Percentiles rank a stretch among this genome's conserved stretches.
These are phyloP conservation scores for Canavalia gladiata DNA, from an alignment of 306 rosid genomes.

Conservation along the genomic window DNA sequence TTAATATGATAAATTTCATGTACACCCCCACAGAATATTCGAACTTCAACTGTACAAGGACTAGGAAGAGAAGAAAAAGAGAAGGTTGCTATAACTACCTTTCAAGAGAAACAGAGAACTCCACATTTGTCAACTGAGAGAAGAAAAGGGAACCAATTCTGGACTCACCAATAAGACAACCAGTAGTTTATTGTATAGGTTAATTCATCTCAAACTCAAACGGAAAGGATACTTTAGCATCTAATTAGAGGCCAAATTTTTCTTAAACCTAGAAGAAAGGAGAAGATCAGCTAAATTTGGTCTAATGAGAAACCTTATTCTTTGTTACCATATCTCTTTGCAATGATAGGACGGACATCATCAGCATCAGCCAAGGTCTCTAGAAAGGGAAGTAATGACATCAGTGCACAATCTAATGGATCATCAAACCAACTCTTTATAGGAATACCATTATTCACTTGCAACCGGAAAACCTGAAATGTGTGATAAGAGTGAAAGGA, in stretches of 20 bases:
- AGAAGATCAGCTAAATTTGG: constrained; percentile 66
- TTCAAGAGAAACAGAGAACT: constrained; percentile 72
- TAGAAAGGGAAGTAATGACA: constrained; percentile 95
- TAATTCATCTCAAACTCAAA: constrained; percentile 68
- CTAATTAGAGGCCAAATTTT: constrained; percentile 65
- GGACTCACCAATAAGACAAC: constrained; percentile 66
- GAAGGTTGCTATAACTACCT: constrained; percentile 76
- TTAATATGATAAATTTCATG: constrained; percentile 63
- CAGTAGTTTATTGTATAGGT: constrained; percentile 70
- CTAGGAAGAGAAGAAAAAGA: constrained; percentile 46
- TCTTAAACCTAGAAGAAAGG: constrained; percentile 55
- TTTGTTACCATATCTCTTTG: constrained; percentile 86
- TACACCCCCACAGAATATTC: constrained; percentile 61
- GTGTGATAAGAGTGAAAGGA: constrained; percentile 47
- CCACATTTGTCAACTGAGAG: constrained; percentile 70
- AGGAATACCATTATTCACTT: constrained; percentile 98
- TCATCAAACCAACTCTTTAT: constrained; percentile 99
- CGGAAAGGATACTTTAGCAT: constrained; percentile 54
- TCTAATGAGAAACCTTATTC: constrained; percentile 80
- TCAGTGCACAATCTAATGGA: constrained; percentile 79
- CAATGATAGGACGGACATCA: constrained; percentile 97
- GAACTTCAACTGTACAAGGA: constrained; percentile 75
- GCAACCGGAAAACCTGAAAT: constrained; percentile 97
- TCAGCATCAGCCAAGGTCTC: constrained; percentile 92
- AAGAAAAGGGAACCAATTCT: constrained; percentile 56